Conservation (phyloP, 2,329 filamentous ascomycete species). For the Sclerotinia spermophila region DNA sequence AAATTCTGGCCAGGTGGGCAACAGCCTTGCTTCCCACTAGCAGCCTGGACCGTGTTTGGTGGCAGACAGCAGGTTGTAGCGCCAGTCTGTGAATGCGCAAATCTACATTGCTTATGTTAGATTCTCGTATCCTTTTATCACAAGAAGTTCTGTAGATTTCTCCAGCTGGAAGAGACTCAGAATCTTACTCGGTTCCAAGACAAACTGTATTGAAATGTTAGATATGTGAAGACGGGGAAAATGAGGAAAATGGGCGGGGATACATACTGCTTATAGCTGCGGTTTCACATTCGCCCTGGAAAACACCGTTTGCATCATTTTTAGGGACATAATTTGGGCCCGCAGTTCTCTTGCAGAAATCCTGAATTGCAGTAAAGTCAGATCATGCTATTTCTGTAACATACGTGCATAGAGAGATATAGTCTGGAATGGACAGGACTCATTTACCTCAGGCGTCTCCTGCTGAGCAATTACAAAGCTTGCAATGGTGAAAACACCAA, state of each 20-base stretch:
- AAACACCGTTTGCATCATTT: neutral
- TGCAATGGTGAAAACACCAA: slow-evolving; percentile 11
- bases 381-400: neutral
- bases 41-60: neutral
- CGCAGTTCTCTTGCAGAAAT: slow-evolving; percentile 13
- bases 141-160: neutral
- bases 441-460: neutral
- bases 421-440: neutral
- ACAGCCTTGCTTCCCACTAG: slow-evolving; percentile 3
- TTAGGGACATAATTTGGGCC: slow-evolving; percentile 9
- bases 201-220: neutral
- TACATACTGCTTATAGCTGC: neutral
- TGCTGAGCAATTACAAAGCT: slow-evolving; percentile 1
- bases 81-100: neutral
- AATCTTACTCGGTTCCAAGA: slow-evolving; percentile 12
- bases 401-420: neutral
- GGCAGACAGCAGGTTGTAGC: neutral
- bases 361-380: neutral
- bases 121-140: neutral
- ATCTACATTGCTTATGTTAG: neutral
- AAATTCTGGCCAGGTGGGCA: neutral
- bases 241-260: neutral
- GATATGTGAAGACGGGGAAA: neutral
- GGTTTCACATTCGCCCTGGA: neutral
- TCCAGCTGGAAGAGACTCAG: neutral